Base-by-base conservation (phyloP, 2,329 filamentous ascomycete species). In the Rasamsonia emersonii region DNA sequence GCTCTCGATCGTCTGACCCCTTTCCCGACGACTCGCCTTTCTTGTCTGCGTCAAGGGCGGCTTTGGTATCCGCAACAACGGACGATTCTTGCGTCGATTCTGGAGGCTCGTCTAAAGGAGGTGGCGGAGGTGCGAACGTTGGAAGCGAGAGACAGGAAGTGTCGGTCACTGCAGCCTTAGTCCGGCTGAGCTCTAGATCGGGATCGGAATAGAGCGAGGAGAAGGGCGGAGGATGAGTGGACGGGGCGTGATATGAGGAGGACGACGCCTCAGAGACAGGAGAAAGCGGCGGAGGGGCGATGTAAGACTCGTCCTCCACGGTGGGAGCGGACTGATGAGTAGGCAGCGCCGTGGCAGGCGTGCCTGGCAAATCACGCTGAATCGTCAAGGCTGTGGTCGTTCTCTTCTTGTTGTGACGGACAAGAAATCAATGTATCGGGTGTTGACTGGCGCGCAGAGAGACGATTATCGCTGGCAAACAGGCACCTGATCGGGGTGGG, bases 1-100 rank as follows among this genome's bases (percentile, higher is more conserved):
- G 89, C 67, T 96, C 91, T 62, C 77, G 75, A 64, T 96, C 89
- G 68, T 79, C 75, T 37, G 72, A 53, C 37, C 67, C 75, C 58
- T 91, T 91, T 48, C 76, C 77, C 37, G 78, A 78, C 21, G 78
- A 74, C 48, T 81, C 73, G 51, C 75, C 75, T 62, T 94, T 93
- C 45, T 73, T 81, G 59, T 93, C 86, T 47, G 67, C 71, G n/a
- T 84, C 81, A 51, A 93, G 77, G 31, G 79, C 83, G 49, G 81
- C 78, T 64, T 94, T 93, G 52, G 85, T 89, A 55, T 93, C 85
- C 44, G 77, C 75, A 49, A 73, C 64, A 45, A 71, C 65, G 19
- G 68, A 66, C 35, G 68, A 67, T 38, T 55, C 54, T 32, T 56
- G 51, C 36, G 59, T 50, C 36, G 58, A 43, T 24, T 67, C 63